Conservation (phyloP, 371 early-diverging fungal species). For the Mucor saturninus region DNA sequence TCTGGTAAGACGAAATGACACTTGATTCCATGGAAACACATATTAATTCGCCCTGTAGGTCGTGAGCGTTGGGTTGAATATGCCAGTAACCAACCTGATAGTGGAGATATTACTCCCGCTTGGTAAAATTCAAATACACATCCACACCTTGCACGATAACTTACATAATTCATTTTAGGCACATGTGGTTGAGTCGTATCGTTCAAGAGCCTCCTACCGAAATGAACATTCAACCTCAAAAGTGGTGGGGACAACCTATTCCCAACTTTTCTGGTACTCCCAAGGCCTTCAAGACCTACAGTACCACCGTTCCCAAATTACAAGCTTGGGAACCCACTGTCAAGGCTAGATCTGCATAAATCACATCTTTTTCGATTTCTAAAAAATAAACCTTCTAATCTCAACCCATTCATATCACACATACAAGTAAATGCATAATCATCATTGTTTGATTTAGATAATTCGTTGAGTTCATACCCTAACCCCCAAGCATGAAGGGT, state of each 20-base stretch:
- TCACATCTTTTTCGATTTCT: background rate
- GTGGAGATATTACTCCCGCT: slow-evolving; percentile 86
- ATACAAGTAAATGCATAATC: background rate
- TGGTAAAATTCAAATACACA: slow-evolving; percentile 61
- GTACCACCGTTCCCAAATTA: slow-evolving; percentile 85
- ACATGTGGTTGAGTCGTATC: slow-evolving; percentile 88
- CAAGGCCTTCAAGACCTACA: slow-evolving; percentile 84
- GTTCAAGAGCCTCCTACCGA: slow-evolving; percentile 84
- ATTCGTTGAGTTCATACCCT: background rate
- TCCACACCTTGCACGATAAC: background rate
- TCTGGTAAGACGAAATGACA: slow-evolving; percentile 49
- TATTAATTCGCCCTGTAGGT: slow-evolving; percentile 38
- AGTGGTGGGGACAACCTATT: slow-evolving; percentile 55
- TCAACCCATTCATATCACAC: background rate
- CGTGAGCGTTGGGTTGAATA: slow-evolving; percentile 95
- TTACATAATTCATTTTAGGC: slow-evolving; percentile 55
- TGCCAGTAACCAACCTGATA: slow-evolving; percentile 76
- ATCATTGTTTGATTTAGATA: background rate
- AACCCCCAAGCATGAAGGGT: background rate
- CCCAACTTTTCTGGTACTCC: slow-evolving; percentile 76
- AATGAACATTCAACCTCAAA: slow-evolving; percentile 45
- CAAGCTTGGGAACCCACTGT: slow-evolving; percentile 78
- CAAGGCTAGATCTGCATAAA: slow-evolving; percentile 49
- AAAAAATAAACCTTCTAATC: background rate
- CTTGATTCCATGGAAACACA: background rate